Conservation (phyloP, 1,139 yeast genomes). For the Casaregolazyma suthepensis region DNA sequence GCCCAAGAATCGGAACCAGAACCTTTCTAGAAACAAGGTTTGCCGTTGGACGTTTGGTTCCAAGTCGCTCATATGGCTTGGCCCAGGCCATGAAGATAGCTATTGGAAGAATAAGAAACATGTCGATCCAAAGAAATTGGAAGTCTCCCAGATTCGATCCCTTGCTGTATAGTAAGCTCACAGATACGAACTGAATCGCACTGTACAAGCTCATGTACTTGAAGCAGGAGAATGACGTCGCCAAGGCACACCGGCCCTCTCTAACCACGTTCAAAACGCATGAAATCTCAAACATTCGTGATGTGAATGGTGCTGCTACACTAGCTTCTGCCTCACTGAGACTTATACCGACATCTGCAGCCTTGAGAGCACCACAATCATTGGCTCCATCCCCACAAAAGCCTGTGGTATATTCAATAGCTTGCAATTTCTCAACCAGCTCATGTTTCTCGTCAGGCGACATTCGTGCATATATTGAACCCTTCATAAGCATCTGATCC, state of each 20-base stretch:
- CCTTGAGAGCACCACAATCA: constrained; percentile 96
- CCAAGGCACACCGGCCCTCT: constrained; percentile 92
- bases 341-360: constrained; percentile 95
- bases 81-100: constrained; percentile 98
- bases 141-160: constrained; percentile 97
- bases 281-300: constrained; percentile 80
- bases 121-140: constrained; percentile 89
- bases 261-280: constrained; percentile 86
- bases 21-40: constrained; percentile 86
- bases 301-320: constrained; percentile 97
- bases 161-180: constrained; percentile 72
- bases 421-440: constrained; percentile 79
- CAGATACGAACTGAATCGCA: constrained; percentile 90
- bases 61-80: constrained; percentile 58
- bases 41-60: constrained; percentile 82
- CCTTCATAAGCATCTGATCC: constrained; percentile 61
- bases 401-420: constrained; percentile 84
- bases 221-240: constrained; percentile 93
- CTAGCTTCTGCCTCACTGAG: constrained; percentile 97
- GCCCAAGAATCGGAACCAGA: constrained; percentile 69
- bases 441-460: constrained; percentile 98
- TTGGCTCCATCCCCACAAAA: constrained; percentile 92
- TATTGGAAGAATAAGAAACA: constrained; percentile 82
- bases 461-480: constrained; percentile 90
- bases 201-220: constrained; percentile 96